phyloP scores from a whole-genome alignment of 1,284 basidiomycete species.

The Kalmanozyma brasiliensis region DNA sequence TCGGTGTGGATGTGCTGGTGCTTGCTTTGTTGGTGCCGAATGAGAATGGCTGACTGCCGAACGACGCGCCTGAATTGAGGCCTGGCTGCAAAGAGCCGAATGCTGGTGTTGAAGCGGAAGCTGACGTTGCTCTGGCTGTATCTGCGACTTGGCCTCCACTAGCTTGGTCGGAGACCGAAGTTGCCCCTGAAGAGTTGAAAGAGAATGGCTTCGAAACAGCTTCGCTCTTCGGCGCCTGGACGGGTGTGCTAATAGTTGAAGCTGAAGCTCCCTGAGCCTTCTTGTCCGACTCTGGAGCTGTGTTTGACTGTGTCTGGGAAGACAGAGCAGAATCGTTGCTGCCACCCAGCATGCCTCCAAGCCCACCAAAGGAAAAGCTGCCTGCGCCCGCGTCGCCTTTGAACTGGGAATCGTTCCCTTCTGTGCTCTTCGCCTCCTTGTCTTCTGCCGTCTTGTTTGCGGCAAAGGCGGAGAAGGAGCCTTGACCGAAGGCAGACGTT shows the following conservation, averaged over 20 bases:
- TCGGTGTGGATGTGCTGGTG: conserved; percentile 4
- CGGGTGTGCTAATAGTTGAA: conserved; percentile 13
- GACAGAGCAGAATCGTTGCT: conserved; percentile 24
- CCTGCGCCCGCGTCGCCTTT: conserved; percentile 14
- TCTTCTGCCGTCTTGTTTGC: conserved; percentile 40
- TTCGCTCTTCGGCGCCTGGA: conserved; percentile 22
- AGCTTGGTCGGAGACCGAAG: background rate
- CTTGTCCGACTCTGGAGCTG: conserved; percentile 7
- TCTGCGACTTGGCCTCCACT: conserved; percentile 4
- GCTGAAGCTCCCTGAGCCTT: background rate
- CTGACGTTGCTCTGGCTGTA: conserved; percentile 19
- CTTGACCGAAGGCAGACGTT: conserved; percentile 25
- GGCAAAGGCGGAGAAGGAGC: conserved; percentile 33
- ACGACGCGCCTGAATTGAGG: conserved; percentile 25
- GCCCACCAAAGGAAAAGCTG: conserved; percentile 50
- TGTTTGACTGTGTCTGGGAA: conserved; percentile 2
- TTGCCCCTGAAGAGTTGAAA: conserved; percentile 15
- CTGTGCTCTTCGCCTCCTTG: conserved; percentile 21
- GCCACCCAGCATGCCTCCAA: conserved; percentile 26
- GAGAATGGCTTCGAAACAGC: conserved; percentile 19
- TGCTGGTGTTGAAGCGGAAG: conserved; percentile 18
- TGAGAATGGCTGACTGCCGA: conserved; percentile 38
- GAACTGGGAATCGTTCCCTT: background rate
- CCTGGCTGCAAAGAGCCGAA: conserved; percentile 39
- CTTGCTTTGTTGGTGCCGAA: conserved; percentile 24